These are phyloP conservation scores for Eragrostis nindensis DNA, from an alignment of 176 grass and related monocot genomes.

Conservation along the genomic window DNA sequence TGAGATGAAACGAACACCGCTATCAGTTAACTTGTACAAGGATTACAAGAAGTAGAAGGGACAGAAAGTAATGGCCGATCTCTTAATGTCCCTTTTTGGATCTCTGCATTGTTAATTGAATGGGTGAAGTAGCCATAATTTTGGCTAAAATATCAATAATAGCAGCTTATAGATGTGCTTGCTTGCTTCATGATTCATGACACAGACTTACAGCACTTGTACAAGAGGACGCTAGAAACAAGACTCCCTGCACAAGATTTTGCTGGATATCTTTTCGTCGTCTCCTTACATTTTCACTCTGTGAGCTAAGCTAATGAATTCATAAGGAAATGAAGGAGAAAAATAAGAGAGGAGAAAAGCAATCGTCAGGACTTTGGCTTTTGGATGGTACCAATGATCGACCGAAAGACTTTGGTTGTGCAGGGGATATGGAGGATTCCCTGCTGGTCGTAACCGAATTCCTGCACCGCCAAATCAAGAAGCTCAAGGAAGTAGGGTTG, in stretches of 20 bases:
- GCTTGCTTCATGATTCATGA: background rate
- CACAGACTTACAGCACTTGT: background rate
- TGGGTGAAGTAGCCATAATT: too few relatives aligned
- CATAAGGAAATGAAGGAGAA: background rate
- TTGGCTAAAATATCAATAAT: background rate
- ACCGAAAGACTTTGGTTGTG: conserved; percentile 49
- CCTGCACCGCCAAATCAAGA: conserved; percentile 61
- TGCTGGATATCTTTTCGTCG: background rate
- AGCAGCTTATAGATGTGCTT: background rate
- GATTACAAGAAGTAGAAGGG: too few relatives aligned
- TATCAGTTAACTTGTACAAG: too few relatives aligned
- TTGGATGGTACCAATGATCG: conserved; percentile 11
- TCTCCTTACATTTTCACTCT: background rate
- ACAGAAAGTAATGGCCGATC: too few relatives aligned
- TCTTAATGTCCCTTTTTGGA: too few relatives aligned
- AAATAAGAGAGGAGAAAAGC: background rate
- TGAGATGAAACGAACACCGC: too few relatives aligned
- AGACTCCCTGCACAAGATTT: background rate
- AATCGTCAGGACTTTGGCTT: conserved; percentile 53
- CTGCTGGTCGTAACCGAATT: conserved; percentile 63
- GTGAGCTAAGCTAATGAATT: conserved; percentile 5
- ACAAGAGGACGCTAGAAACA: background rate
- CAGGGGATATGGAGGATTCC: conserved; percentile 76
- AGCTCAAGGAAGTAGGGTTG: conserved; percentile 51
- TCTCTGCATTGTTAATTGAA: too few relatives aligned